phyloP scores from a whole-genome alignment of 495 filamentous ascomycete species.

The Penicillium soppii region DNA sequence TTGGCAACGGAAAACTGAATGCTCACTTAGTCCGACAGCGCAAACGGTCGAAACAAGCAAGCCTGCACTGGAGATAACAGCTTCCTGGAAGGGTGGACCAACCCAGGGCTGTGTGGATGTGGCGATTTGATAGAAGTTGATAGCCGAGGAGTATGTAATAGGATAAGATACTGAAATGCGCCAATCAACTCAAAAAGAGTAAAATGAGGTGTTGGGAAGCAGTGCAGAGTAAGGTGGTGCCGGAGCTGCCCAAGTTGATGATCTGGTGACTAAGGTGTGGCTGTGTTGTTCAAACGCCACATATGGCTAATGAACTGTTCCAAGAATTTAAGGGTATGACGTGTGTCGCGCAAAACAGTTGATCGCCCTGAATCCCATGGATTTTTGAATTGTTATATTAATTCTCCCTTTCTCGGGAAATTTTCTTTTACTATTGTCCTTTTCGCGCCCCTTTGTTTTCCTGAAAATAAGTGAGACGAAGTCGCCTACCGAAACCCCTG shows the following conservation, averaged over 20 bases:
- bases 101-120: constrained; percentile 25
- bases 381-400: constrained; percentile 6
- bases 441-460: neutral
- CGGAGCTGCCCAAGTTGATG: constrained; percentile 15
- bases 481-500: constrained; percentile 19
- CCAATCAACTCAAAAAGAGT: constrained; percentile 3
- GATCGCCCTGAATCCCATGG: constrained; percentile 1
- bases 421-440: neutral
- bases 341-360: constrained; percentile 5
- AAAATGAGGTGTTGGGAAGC: constrained; percentile 12
- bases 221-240: constrained; percentile 1
- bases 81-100: constrained; percentile 33
- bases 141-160: neutral
- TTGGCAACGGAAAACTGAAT: neutral
- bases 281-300: constrained; percentile 9
- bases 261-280: constrained; percentile 24
- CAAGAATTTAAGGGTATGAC: constrained; percentile 16
- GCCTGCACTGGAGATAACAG: constrained; percentile 22
- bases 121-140: neutral
- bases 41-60: constrained; percentile 25
- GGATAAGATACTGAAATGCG: neutral
- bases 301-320: constrained; percentile 12
- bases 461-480: constrained; percentile 1
- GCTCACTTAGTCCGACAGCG: constrained; percentile 7
- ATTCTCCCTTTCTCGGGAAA: neutral